Evolutionary conservation across 176 grass and related monocot species (phyloP).

Genomic region (Juncus effusus): DNA sequence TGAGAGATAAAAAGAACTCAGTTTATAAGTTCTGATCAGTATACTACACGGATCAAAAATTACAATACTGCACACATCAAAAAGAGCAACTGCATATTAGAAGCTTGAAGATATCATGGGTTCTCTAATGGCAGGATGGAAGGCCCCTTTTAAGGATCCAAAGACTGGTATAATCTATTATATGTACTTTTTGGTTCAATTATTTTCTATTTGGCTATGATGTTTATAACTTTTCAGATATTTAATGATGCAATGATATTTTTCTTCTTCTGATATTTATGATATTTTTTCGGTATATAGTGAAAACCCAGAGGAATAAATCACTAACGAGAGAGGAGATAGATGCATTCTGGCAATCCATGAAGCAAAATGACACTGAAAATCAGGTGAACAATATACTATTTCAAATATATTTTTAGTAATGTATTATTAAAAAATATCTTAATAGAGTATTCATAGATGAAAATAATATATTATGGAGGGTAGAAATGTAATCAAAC

Average conservation of each 20-base stretch:
- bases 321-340: constrained; percentile 30
- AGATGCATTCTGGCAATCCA: constrained; percentile 27
- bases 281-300: constrained; percentile 1
- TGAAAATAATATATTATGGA: too few relatives aligned
- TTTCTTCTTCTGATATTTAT: background rate
- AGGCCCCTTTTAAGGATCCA: constrained; percentile 17
- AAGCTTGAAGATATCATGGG: constrained; percentile 8
- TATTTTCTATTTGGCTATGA: background rate
- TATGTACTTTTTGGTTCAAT: background rate
- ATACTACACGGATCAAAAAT: too few relatives aligned
- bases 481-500: too few relatives aligned
- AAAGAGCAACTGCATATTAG: too few relatives aligned
- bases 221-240: background rate
- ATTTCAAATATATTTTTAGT: background rate
- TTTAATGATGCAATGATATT: background rate
- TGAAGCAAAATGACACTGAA: constrained; percentile 4
- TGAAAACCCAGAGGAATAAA: constrained; percentile 18
- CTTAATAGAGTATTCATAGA: too few relatives aligned
- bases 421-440: background rate
- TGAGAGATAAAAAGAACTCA: too few relatives aligned
- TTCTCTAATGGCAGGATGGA: constrained; percentile 34
- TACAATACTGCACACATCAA: too few relatives aligned
- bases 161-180: constrained; percentile 16
- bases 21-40: too few relatives aligned
- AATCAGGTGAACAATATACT: constrained; percentile 17